Evolutionary conservation across 23 red algal genomes (phyloP), one percentile per base, ranked within the genome.

Genomic region (Gracilaria gracilis): DNA sequence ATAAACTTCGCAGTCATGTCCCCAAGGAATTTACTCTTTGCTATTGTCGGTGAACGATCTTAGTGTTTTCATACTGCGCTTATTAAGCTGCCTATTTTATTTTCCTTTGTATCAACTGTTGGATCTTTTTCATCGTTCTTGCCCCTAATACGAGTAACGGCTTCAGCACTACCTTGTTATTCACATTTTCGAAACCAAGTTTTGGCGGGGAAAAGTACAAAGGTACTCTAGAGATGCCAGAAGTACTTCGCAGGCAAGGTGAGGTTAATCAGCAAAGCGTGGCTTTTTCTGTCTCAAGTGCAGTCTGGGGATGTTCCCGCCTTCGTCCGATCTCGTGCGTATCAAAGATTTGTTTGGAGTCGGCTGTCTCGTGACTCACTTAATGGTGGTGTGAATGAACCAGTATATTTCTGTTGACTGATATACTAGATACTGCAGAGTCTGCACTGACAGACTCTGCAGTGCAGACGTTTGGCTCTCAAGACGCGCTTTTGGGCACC

Each of bases 321-420:
- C 15, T 69, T 34, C 32, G 15, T 34, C 4, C 38, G 2, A 16
- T 32, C 15, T 17, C 16, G 59, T 62, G 64, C 64, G 64, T 36
- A 36, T 37, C 32, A 69, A 69, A 34, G 4, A 38, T 38, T 69
- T 69, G 28, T 7, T 37, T 32, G n/a, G 32, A 69, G 32, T 32
- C 28, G 37, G 64, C 32, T 37, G 37, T 37, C 64, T 69, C 64
- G 64, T 69, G 64, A 34, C 64, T 69, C 11, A 19, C 64, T 37
- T 34, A 12, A 15, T 24, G 8, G 19, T 38, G 31, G 19, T 37
- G 31, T 69, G 64, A 37, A 69, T 69, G 31, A 37, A 69, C 7
- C 4, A 16, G 29, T 29, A 34, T 69, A 69, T 69, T 69, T 69
- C 31, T 69, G 27, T 69, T 32, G 64, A 69, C 51, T 55, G 51